Evolutionary conservation across 495 filamentous ascomycete genomes (phyloP), one percentile per base, ranked within the genome.

Genomic region (Massariosphaeria phaeospora): DNA sequence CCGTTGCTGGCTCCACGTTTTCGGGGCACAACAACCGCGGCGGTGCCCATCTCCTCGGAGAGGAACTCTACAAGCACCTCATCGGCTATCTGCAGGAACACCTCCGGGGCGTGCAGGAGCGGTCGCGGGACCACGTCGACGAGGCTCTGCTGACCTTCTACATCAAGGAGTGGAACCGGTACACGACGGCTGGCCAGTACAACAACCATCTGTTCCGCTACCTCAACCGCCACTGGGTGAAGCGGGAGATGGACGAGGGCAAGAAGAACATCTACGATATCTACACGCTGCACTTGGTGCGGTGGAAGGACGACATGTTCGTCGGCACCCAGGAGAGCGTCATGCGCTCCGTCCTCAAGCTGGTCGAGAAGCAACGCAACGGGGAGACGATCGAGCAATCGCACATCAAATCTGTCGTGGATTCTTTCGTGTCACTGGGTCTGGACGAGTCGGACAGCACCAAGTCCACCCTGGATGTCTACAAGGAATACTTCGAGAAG

Each of bases 221-320:
- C 67, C 85, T 99, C 17, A 99, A 97, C 66, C 81, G 93, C 36
- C 93, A 99, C 71, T 99, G 93, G 93, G 94, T 99, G 15, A 97
- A 95, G 76, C 80, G 93, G 20, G 93, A 99, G 73, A 95, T 99
- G 70, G 93, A 99, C 59, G 93, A 99, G 68, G 94, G 94, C 21
- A 99, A 99, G 70, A 99, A 99, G 76, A 85, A 91, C 62, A 85
- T 96, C 5, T 96, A 91, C 71, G 93, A 99, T 70, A 90, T 99
- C 40, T 97, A 99, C 69, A 99, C 91, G 1, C 72, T 97, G 18
- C 93, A 97, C 66, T 75, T 99, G 29, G 95, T 96, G 31, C 86
- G 88, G 59, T 99, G 93, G 93, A 88, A 86, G 61, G 79, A 84
- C 39, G 88, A 95, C 52, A 85, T 99, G 58, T 99, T 99, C 70